These are phyloP conservation scores for Crithidia acanthocephali DNA, from an alignment of 208 protist species.

Conservation along the genomic window DNA sequence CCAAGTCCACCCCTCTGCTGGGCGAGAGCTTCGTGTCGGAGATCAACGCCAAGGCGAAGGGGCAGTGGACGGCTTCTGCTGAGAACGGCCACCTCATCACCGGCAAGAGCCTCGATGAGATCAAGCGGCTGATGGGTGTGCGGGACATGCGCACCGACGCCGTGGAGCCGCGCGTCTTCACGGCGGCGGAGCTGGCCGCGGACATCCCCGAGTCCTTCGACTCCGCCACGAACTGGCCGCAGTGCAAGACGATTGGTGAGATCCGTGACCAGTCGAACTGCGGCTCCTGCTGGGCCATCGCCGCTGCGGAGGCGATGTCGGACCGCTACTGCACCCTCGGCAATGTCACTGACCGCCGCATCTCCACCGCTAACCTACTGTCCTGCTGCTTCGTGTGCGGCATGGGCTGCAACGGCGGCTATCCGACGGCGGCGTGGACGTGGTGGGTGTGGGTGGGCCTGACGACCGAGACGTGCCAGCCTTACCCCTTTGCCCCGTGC, in stretches of 20 bases:
- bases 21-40: constrained; percentile 31
- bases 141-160: constrained; percentile 27
- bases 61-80: constrained; percentile 57
- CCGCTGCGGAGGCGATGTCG: constrained; percentile 78
- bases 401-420: constrained; percentile 87
- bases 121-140: constrained; percentile 57
- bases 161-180: constrained; percentile 51
- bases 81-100: constrained; percentile 49
- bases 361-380: constrained; percentile 77
- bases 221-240: constrained; percentile 58
- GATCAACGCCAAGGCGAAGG: constrained; percentile 50
- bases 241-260: constrained; percentile 64
- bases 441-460: constrained; percentile 75
- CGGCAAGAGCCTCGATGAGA: constrained; percentile 42
- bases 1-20: constrained; percentile 24
- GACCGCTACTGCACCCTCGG: constrained; percentile 90
- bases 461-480: constrained; percentile 75
- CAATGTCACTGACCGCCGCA: constrained; percentile 53
- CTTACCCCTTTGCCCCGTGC: constrained; percentile 83
- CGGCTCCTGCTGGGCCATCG: constrained; percentile 93
- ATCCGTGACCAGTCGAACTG: constrained; percentile 91
- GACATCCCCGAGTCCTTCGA: constrained; percentile 68
- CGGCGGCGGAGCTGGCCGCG: constrained; percentile 40
- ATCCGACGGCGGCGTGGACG: constrained; percentile 65
- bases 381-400: constrained; percentile 84